phyloP scores from a whole-genome alignment of 2,329 filamentous ascomycete species.

The Monosporascus sp. region DNA sequence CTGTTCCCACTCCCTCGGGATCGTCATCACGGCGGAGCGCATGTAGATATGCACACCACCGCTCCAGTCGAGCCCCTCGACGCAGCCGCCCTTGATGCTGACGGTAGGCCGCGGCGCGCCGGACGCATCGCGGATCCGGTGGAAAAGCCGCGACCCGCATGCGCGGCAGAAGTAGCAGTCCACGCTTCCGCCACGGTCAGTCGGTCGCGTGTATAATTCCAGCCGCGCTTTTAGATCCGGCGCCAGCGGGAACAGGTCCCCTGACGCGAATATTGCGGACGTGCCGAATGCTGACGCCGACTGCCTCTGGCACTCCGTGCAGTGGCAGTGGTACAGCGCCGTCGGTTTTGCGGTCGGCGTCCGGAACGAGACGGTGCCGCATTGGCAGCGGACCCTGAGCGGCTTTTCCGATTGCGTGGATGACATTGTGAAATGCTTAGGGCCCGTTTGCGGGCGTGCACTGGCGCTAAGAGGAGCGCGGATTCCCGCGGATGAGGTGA shows the following conservation, averaged over 20 bases:
- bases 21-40: slow-evolving; percentile 36
- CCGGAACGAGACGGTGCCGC: slow-evolving; percentile 31
- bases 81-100: slow-evolving; percentile 41
- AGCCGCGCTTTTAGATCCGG: slow-evolving; percentile 27
- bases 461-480: no score
- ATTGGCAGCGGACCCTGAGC: slow-evolving; percentile 33
- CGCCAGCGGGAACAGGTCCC: slow-evolving; percentile 35
- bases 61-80: slow-evolving; percentile 36
- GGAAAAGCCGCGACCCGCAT: slow-evolving; percentile 44
- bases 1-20: slow-evolving; percentile 32
- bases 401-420: neutral
- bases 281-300: slow-evolving; percentile 41
- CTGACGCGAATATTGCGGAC: slow-evolving; percentile 37
- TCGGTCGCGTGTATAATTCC: slow-evolving; percentile 32
- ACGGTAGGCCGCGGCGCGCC: slow-evolving; percentile 32
- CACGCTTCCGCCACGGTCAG: slow-evolving; percentile 35
- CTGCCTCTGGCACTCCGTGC: slow-evolving; percentile 40
- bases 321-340: slow-evolving; percentile 40
- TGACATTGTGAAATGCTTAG: no score
- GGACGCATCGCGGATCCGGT: slow-evolving; percentile 34
- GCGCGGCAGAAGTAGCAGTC: slow-evolving; percentile 32
- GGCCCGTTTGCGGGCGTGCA: neutral
- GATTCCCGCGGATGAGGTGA: no score
- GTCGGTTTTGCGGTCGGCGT: slow-evolving; percentile 30
- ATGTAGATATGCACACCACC: slow-evolving; percentile 41